phyloP scores from a whole-genome alignment of 2,329 filamentous ascomycete species.

The Cylindrodendrum hubeiense region DNA sequence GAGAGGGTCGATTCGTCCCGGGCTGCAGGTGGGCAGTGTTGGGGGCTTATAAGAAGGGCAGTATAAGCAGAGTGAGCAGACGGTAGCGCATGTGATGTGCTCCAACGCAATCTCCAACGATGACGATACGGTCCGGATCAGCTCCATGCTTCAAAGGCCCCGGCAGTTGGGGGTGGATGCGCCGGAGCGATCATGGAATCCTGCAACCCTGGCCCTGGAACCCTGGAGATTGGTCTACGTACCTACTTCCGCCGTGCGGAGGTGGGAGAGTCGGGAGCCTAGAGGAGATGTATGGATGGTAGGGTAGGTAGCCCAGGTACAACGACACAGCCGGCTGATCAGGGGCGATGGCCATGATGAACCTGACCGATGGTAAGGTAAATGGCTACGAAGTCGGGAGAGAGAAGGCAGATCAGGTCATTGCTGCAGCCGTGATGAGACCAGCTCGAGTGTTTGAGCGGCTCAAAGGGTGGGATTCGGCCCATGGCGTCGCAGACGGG shows the following conservation, averaged over 20 bases:
- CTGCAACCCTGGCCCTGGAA: constrained; percentile 27
- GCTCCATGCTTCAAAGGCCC: constrained; percentile 18
- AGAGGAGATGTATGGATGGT: constrained; percentile 21
- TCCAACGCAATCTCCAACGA: constrained; percentile 21
- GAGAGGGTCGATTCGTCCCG: constrained; percentile 23
- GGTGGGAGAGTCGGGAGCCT: constrained; percentile 15
- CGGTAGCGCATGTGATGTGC: constrained; percentile 29
- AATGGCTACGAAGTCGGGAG: constrained; percentile 1
- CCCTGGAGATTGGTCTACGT: constrained; percentile 18
- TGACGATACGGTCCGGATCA: constrained; percentile 18
- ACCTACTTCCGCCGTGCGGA: background rate
- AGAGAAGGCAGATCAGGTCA: constrained; percentile 37
- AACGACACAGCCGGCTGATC: constrained; percentile 28
- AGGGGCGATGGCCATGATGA: constrained; percentile 23
- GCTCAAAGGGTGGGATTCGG: constrained; percentile 5
- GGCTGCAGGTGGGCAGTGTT: constrained; percentile 23
- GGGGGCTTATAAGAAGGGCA: constrained; percentile 26
- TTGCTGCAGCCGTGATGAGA: constrained; percentile 30
- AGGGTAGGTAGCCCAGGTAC: constrained; percentile 26
- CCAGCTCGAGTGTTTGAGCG: constrained; percentile 17
- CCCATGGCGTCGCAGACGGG: constrained; percentile 6
- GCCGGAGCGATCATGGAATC: constrained; percentile 25
- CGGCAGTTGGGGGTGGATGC: constrained; percentile 39
- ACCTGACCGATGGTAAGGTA: constrained; percentile 12
- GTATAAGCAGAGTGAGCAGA: constrained; percentile 26